Evolutionary conservation across 768 basidiomycete genomes (phyloP).

Genomic region (Boletus pseudo-olivaceus): DNA sequence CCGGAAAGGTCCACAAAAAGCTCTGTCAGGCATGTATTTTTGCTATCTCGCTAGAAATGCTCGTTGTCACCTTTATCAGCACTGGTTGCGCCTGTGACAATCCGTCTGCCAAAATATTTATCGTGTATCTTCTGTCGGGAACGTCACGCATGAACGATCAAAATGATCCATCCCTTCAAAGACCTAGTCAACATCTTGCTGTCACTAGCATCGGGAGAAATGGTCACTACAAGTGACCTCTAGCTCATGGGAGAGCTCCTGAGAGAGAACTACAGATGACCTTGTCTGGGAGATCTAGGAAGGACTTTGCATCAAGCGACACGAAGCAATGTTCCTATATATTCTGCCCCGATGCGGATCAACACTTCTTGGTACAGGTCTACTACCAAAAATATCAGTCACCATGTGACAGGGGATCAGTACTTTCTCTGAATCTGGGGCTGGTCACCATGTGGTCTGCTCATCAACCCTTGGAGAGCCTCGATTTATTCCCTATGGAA

Average conservation of each 20-base stretch:
- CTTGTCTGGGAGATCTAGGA: background rate
- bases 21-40: conserved; percentile 13
- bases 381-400: conserved; percentile 2
- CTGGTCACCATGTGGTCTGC: conserved; percentile 11
- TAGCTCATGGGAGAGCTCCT: background rate
- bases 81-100: background rate
- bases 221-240: background rate
- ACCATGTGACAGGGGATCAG: conserved; percentile 4
- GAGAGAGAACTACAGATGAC: background rate
- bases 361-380: background rate
- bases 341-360: background rate
- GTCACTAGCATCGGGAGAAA: too few species aligned
- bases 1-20: background rate
- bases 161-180: background rate
- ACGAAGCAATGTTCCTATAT: background rate
- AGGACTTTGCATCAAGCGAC: background rate
- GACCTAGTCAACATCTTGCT: too few species aligned
- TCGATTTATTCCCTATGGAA: background rate
- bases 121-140: background rate
- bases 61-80: background rate
- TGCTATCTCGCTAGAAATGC: conserved; percentile 11
- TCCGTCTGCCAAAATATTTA: background rate
- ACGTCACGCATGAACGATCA: background rate
- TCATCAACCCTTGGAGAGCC: background rate
- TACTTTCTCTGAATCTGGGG: background rate